Conservation (phyloP, 306 rosid genomes). For the Myrica gale region DNA sequence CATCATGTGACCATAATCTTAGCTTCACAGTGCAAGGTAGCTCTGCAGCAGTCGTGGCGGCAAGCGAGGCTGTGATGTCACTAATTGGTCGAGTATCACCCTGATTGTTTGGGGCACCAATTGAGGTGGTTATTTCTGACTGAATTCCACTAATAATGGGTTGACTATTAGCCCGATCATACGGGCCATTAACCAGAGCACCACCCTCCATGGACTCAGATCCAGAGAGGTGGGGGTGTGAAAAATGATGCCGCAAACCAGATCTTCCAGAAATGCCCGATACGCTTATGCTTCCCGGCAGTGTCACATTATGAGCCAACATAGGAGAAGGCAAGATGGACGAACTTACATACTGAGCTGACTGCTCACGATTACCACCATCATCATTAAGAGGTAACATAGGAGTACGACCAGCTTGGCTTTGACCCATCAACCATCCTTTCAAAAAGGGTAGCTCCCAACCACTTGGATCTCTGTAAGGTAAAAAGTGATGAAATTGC, state of each 20-base stretch:
- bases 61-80: conserved; percentile 22
- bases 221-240: conserved; percentile 22
- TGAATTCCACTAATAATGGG: conserved; percentile 26
- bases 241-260: conserved; percentile 16
- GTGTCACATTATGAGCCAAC: conserved; percentile 12
- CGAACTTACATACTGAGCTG: conserved; percentile 30
- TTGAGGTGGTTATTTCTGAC: no score
- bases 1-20: conserved; percentile 32
- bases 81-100: background rate
- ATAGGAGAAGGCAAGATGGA: conserved; percentile 20
- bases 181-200: conserved; percentile 11
- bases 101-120: conserved; percentile 7
- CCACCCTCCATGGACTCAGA: conserved; percentile 16
- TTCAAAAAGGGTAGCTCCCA: conserved; percentile 47
- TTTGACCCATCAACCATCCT: conserved; percentile 52
- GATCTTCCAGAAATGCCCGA: conserved; percentile 26
- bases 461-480: conserved; percentile 29
- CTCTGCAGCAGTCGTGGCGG: conserved; percentile 24
- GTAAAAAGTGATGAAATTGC: conserved; percentile 35
- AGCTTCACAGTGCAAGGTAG: conserved; percentile 39
- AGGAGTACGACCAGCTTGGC: conserved; percentile 34
- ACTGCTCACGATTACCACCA: conserved; percentile 25
- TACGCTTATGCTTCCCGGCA: conserved; percentile 16
- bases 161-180: conserved; percentile 24
- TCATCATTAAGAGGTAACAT: conserved; percentile 25